Conservation (phyloP, 495 filamentous ascomycete genomes). For the Trichocladium antarcticum region DNA sequence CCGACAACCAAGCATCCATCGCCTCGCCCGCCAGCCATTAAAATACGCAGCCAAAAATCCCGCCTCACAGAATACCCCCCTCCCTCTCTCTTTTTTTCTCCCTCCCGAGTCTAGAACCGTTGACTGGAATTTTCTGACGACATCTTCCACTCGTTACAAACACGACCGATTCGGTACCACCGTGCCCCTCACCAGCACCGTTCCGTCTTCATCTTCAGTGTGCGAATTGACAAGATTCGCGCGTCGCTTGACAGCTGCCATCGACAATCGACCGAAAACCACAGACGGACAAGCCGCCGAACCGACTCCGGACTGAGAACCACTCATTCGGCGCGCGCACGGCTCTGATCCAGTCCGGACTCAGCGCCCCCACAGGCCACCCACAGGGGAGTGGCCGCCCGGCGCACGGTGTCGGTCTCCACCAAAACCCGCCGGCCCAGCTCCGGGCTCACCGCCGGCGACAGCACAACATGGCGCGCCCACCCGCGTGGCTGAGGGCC, state of each 20-base stretch:
- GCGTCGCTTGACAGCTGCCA: no score
- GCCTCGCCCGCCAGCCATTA: constrained; percentile 8
- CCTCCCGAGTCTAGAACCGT: neutral
- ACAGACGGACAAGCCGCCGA: no score
- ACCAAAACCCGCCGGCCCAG: neutral
- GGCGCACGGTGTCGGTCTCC: constrained; percentile 3
- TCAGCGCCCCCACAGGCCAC: neutral
- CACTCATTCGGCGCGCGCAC: neutral
- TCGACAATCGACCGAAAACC: no score
- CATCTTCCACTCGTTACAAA: neutral
- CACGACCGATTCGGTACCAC: neutral
- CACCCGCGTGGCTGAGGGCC: constrained; percentile 4
- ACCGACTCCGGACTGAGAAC: neutral
- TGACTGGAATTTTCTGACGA: constrained; percentile 5
- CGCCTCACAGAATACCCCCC: constrained; percentile 7
- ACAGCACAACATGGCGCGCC: neutral
- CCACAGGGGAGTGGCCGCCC: constrained; percentile 1
- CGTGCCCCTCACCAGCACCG: no score
- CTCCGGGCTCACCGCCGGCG: neutral
- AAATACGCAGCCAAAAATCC: constrained; percentile 14
- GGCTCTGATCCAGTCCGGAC: neutral
- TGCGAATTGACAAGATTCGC: no score
- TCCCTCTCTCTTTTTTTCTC: constrained; percentile 5
- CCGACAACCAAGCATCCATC: constrained; percentile 16
- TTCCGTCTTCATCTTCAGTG: no score